Evolutionary conservation across 2,329 filamentous ascomycete genomes (phyloP).

Genomic region (Phaeosphaeria sp.): DNA sequence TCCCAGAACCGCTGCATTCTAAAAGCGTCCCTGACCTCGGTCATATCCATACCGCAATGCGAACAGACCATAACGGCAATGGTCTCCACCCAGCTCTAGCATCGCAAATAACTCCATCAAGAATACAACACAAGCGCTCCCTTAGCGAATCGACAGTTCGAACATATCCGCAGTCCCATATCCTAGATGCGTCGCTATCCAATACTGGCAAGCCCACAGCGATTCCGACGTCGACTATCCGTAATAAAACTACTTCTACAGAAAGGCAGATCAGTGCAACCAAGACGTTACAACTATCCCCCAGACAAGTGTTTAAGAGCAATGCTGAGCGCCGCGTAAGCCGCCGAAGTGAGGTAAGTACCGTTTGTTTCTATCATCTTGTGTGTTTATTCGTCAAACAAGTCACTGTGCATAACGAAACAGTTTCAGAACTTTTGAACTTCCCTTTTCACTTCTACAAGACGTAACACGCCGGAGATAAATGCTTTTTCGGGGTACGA

Average conservation of each 20-base stretch:
- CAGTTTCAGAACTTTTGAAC: slow-evolving; percentile 30
- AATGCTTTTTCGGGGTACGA: slow-evolving; percentile 6
- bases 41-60: slow-evolving; percentile 29
- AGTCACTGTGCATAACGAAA: slow-evolving; percentile 31
- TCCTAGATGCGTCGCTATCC: slow-evolving; percentile 10
- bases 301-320: slow-evolving; percentile 13
- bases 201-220: slow-evolving; percentile 32
- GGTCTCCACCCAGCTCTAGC: slow-evolving; percentile 21
- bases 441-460: slow-evolving; percentile 16
- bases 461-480: slow-evolving; percentile 24
- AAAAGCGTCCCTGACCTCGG: slow-evolving; percentile 21
- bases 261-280: slow-evolving; percentile 22
- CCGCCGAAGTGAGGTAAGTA: slow-evolving; percentile 40
- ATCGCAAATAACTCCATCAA: slow-evolving; percentile 26
- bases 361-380: slow-evolving; percentile 23
- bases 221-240: slow-evolving; percentile 21
- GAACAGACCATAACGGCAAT: slow-evolving; percentile 32
- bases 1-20: slow-evolving; percentile 22
- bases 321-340: slow-evolving; percentile 15
- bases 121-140: slow-evolving; percentile 30
- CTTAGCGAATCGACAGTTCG: slow-evolving; percentile 27
- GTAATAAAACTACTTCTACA: neutral
- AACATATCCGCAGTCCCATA: slow-evolving; percentile 15
- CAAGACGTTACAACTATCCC: slow-evolving; percentile 28
- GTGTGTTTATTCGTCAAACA: slow-evolving; percentile 23